A percentile compares a stretch with the other conserved stretches of the same genome.
Evolutionary conservation across 2,329 filamentous ascomycete species (phyloP).

Genomic region (Pyricularia sp.): DNA sequence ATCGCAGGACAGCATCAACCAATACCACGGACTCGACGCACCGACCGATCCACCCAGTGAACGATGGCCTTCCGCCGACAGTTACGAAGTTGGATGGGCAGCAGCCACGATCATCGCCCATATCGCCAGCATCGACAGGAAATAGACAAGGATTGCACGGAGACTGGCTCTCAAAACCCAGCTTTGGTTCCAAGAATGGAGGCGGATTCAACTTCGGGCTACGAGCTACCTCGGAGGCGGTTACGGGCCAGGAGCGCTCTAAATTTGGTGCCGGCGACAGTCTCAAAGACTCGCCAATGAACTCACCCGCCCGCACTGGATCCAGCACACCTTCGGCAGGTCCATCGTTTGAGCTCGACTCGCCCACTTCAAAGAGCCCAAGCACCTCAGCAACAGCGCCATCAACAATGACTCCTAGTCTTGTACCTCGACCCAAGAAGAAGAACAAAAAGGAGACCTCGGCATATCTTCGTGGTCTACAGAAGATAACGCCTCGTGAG

Average conservation of each 20-base stretch:
- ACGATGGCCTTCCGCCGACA: constrained; percentile 43
- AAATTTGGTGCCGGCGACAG: constrained; percentile 42
- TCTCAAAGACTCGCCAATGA: constrained; percentile 41
- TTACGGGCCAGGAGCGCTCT: constrained; percentile 41
- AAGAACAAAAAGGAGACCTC: constrained; percentile 93
- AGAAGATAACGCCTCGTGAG: constrained; percentile 71
- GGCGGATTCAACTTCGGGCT: constrained; percentile 48
- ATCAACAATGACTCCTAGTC: constrained; percentile 16
- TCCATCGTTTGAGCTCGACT: constrained; percentile 71
- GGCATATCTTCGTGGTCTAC: constrained; percentile 79
- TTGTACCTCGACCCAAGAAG: constrained; percentile 37
- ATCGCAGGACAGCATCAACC: constrained; percentile 54
- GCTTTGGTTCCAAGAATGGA: constrained; percentile 31
- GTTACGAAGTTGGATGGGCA: constrained; percentile 52
- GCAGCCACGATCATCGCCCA: constrained; percentile 24
- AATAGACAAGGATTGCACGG: constrained; percentile 35
- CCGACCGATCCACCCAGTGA: constrained; percentile 40
- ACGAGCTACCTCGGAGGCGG: constrained; percentile 75
- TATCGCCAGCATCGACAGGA: constrained; percentile 32
- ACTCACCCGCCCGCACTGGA: constrained; percentile 65
- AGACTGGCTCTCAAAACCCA: constrained; percentile 49
- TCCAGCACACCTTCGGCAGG: constrained; percentile 60
- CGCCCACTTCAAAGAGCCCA: constrained; percentile 54
- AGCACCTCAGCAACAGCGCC: constrained; percentile 37
- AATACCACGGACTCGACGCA: constrained; percentile 42